Base-by-base conservation (phyloP, 1,139 yeast species). In the Diutina mesorugosa region DNA sequence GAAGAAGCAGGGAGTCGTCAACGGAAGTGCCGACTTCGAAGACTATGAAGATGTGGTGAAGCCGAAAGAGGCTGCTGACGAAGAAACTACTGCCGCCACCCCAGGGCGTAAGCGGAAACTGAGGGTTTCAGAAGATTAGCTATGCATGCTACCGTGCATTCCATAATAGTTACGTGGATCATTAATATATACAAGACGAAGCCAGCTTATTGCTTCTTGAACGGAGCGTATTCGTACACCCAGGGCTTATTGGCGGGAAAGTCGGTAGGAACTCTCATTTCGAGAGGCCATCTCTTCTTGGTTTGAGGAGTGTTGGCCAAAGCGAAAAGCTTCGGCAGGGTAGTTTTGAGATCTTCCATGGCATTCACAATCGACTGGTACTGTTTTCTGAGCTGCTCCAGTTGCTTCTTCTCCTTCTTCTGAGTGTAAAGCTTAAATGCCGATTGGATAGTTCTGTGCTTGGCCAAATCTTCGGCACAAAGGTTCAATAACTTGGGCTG, bases 241-340 rank as follows among this genome's bases (percentile, higher is more conserved):
- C 98, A 91, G 35, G 89, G 78, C 60, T 80, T 78, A 65, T 81
- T 83, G 48, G 98, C 87, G n/a, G 99, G 99, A 60, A 76, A 89
- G 58, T 90, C 95, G 1, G 96, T 87, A 45, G 99, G 98, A 5
- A 88, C 82, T 66, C 95, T 81, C 72, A 90, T 69, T 65, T 91
- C 97, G 65, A 85, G 68, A 8, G 95, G 93, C 67, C 84, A 87
- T 64, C 83, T 74, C 55, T 51, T 57, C 59, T 76, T 76, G 50
- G 67, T 66, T 60, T 81, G 80, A 57, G 72, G 69, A 41, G 67
- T 66, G 65, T 76, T 78, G 47, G 86, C 84, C 48, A 77, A 77
- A 59, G 77, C 78, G 61, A 69, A 81, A 59, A 87, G 72, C 59
- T 70, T 72, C 0, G 83, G 79, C 61, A 71, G 71, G 32, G 72